phyloP scores from a whole-genome alignment of 1,139 yeast genomes.

The Meyerozyma smithsonii region DNA sequence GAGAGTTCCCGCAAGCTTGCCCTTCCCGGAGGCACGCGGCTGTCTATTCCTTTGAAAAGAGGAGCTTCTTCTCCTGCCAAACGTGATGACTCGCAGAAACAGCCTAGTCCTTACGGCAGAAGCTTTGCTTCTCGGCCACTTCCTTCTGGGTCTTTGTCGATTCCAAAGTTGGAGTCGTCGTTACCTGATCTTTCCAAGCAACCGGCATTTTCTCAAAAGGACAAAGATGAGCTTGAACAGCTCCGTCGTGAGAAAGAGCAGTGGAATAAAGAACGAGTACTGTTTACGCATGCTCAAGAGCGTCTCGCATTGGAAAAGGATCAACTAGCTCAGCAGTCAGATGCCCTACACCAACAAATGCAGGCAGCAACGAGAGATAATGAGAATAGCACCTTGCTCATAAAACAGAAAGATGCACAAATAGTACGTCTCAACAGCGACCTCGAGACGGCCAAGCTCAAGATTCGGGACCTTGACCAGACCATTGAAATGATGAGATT shows the following conservation, averaged over 20 bases:
- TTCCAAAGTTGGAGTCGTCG: conserved; percentile 7
- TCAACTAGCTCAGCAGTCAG: conserved; percentile 35
- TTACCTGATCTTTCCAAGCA: conserved; percentile 9
- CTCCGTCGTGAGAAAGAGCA: conserved; percentile 48
- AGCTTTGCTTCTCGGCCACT: conserved; percentile 38
- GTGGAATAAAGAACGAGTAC: conserved; percentile 47
- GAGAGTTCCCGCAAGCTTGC: conserved; percentile 7
- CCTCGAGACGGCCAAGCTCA: conserved; percentile 48
- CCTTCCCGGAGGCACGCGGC: conserved; percentile 2
- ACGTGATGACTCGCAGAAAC: conserved; percentile 26
- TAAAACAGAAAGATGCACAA: conserved; percentile 66
- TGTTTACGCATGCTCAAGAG: conserved; percentile 31
- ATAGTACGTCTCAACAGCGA: conserved; percentile 56
- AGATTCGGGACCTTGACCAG: conserved; percentile 48
- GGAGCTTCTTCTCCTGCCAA: conserved; percentile 65
- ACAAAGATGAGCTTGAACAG: conserved; percentile 45
- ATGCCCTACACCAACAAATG: conserved; percentile 25
- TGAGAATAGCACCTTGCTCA: conserved; percentile 45
- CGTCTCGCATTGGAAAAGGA: conserved; percentile 42
- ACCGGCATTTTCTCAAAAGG: conserved; percentile 18
- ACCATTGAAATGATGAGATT: conserved; percentile 44
- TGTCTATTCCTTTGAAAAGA: conserved; percentile 56
- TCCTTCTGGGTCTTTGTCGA: conserved; percentile 16
- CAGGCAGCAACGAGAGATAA: conserved; percentile 45
- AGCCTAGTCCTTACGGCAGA: conserved; percentile 28